These are phyloP conservation scores for Rubia balearica DNA, from an alignment of 305 asterid genomes.

Conservation along the genomic window DNA sequence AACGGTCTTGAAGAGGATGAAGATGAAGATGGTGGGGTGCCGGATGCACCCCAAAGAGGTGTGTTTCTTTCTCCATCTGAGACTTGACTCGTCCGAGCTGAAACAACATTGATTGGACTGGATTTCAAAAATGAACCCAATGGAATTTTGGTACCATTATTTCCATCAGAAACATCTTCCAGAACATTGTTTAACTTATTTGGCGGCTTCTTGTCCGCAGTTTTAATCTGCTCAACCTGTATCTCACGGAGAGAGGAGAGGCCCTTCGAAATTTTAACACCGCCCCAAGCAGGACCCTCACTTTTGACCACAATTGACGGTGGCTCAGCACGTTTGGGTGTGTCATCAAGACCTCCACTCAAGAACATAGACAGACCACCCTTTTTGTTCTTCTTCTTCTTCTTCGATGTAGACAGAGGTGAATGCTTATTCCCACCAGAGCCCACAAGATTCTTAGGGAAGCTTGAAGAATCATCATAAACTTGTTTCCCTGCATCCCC, in stretches of 20 bases:
- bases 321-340: conserved; percentile 40
- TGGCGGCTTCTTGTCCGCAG: conserved; percentile 30
- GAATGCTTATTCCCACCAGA: conserved; percentile 23
- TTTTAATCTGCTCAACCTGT: conserved; percentile 85
- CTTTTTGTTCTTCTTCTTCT: conserved; percentile 77
- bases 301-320: conserved; percentile 48
- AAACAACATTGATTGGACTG: conserved; percentile 52
- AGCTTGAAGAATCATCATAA: conserved; percentile 25
- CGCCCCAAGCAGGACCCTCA: conserved; percentile 99
- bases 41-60: conserved; percentile 91
- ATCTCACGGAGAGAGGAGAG: conserved; percentile 73
- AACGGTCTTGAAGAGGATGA: conserved; percentile 61
- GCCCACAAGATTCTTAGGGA: conserved; percentile 26
- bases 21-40: conserved; percentile 52
- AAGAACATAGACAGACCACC: conserved; percentile 96
- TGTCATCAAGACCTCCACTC: conserved; percentile 88
- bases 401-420: conserved; percentile 50
- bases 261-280: conserved; percentile 48
- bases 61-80: conserved; percentile 68
- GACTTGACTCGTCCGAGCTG: conserved; percentile 32
- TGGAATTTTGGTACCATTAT: conserved; percentile 34
- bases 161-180: conserved; percentile 38
- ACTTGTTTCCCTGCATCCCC: conserved; percentile 28
- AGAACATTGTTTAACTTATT: conserved; percentile 30
- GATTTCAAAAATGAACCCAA: conserved; percentile 57